phyloP scores from a whole-genome alignment of 1,284 basidiomycete genomes.

The Trametes pubescens region DNA sequence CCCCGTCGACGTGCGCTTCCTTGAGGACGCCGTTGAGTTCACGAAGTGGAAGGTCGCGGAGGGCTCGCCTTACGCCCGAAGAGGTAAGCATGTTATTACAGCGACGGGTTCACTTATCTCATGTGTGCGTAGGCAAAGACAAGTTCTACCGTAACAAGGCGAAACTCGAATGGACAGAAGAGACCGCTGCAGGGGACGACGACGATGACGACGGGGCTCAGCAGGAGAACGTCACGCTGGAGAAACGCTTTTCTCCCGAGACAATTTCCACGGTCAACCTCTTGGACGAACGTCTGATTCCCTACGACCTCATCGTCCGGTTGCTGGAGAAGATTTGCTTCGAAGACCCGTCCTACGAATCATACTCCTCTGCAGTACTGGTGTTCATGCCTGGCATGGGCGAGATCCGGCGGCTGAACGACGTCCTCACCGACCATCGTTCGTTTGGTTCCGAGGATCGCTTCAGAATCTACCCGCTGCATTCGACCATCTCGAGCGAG shows the following conservation, averaged over 20 bases:
- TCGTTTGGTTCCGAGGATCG: constrained; percentile 70
- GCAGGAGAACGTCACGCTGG: constrained; percentile 63
- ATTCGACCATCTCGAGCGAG: constrained; percentile 92
- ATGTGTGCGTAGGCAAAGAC: constrained; percentile 54
- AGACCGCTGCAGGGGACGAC: constrained; percentile 63
- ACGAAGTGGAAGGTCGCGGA: constrained; percentile 89
- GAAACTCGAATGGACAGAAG: constrained; percentile 80
- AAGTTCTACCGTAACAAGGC: constrained; percentile 72
- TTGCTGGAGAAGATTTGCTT: constrained; percentile 91
- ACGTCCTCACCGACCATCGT: constrained; percentile 82
- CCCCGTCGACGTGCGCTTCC: constrained; percentile 88
- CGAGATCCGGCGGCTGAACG: constrained; percentile 91
- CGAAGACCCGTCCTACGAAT: constrained; percentile 57
- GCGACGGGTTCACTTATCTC: constrained; percentile 36
- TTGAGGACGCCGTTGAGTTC: constrained; percentile 94
- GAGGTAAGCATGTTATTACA: constrained; percentile 49
- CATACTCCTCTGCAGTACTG: constrained; percentile 85
- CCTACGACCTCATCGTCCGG: constrained; percentile 89
- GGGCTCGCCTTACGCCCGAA: constrained; percentile 85
- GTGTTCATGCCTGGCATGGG: constrained; percentile 95
- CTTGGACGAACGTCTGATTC: constrained; percentile 90
- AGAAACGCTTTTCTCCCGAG: constrained; percentile 74
- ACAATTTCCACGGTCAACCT: constrained; percentile 87
- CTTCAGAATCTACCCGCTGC: constrained; percentile 91
- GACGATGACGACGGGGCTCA: constrained; percentile 74